Conservation (phyloP, 2,329 filamentous ascomycete genomes). For the Fusarium sp. region DNA sequence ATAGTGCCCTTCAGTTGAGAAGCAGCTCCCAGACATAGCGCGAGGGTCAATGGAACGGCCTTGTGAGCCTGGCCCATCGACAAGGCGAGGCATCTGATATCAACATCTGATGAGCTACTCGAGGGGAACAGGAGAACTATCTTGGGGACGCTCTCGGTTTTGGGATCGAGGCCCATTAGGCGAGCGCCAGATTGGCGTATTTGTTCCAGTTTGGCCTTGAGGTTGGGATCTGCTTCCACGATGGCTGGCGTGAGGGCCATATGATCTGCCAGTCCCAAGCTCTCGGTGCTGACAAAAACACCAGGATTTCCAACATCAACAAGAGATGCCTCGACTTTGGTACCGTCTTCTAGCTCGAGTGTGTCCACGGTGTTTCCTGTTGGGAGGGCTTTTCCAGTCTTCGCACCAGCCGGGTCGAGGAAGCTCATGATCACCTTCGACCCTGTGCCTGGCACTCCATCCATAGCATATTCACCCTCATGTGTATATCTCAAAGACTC, state of each 20-base stretch:
- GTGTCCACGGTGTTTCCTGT: conserved; percentile 68
- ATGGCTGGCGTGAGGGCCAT: conserved; percentile 66
- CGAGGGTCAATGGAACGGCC: conserved; percentile 68
- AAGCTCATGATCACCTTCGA: conserved; percentile 72
- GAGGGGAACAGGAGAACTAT: conserved; percentile 64
- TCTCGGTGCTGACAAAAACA: conserved; percentile 69
- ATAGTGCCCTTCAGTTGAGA: conserved; percentile 61
- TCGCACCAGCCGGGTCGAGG: conserved; percentile 71
- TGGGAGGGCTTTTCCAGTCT: conserved; percentile 65
- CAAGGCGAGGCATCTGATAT: conserved; percentile 63
- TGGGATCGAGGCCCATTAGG: conserved; percentile 70
- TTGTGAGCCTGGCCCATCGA: conserved; percentile 69
- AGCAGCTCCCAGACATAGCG: conserved; percentile 64
- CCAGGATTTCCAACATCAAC: conserved; percentile 75
- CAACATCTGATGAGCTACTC: conserved; percentile 47
- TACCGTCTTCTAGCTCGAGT: conserved; percentile 56
- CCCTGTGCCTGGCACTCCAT: conserved; percentile 71
- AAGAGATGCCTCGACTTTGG: conserved; percentile 64
- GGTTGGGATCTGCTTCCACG: conserved; percentile 60
- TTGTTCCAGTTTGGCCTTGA: conserved; percentile 64
- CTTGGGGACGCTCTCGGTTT: conserved; percentile 69
- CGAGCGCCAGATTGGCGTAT: conserved; percentile 70
- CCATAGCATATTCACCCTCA: conserved; percentile 69
- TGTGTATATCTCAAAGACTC: conserved; percentile 49
- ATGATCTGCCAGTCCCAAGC: conserved; percentile 62